A percentile compares a stretch with the other conserved stretches of the same genome.
These are phyloP conservation scores for Ophiostoma australiae DNA, from an alignment of 2,329 filamentous ascomycete genomes.

Conservation along the genomic window DNA sequence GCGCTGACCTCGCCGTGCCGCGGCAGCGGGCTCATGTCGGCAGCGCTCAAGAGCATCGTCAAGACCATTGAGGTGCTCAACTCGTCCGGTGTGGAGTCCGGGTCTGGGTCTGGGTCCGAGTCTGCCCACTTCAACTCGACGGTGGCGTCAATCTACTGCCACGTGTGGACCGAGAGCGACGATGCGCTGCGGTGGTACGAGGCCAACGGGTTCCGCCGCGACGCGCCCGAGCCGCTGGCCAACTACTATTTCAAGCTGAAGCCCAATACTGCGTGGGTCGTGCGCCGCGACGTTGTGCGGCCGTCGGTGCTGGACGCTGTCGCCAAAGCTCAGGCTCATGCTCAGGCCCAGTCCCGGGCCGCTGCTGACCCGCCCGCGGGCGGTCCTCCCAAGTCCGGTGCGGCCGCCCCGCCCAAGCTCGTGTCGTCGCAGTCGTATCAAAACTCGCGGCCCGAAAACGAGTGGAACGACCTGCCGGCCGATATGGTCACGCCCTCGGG, in stretches of 20 bases:
- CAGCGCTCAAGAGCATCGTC: slow-evolving; percentile 51
- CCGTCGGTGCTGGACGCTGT: slow-evolving; percentile 6
- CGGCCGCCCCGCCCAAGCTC: neutral
- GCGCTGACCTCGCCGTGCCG: slow-evolving; percentile 60
- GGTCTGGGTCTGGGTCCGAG: too few species aligned
- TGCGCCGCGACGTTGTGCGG: slow-evolving; percentile 42
- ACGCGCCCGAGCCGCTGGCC: slow-evolving; percentile 42
- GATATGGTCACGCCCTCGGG: slow-evolving; percentile 47
- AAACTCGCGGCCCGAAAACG: slow-evolving; percentile 53
- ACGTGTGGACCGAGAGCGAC: slow-evolving; percentile 64
- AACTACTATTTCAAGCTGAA: slow-evolving; percentile 60
- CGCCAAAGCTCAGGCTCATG: neutral
- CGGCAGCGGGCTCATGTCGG: slow-evolving; percentile 53
- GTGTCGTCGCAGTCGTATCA: slow-evolving; percentile 48
- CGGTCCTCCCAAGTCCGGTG: neutral
- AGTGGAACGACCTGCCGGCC: slow-evolving; percentile 62
- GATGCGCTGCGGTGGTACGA: slow-evolving; percentile 61
- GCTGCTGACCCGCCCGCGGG: neutral
- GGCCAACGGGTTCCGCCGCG: slow-evolving; percentile 50
- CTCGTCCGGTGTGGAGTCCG: slow-evolving; percentile 16
- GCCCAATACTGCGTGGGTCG: slow-evolving; percentile 58
- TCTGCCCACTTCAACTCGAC: neutral
- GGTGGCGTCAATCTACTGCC: slow-evolving; percentile 48
- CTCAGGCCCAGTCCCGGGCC: neutral
- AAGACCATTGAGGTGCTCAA: slow-evolving; percentile 38